phyloP scores from a whole-genome alignment of 108 stramenopile species.

The Schizochytrium sp. region DNA sequence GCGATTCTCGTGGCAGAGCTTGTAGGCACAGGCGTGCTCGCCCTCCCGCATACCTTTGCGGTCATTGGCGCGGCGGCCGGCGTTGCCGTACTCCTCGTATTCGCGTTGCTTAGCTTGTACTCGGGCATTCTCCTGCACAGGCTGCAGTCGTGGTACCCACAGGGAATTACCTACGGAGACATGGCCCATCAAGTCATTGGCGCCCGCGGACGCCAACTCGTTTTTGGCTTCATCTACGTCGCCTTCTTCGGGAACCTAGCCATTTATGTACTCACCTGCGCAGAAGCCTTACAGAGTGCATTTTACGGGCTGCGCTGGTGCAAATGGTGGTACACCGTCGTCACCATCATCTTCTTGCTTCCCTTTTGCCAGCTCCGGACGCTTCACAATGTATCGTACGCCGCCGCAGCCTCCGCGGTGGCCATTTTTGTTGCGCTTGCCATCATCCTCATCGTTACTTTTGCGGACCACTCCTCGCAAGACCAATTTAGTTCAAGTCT shows the following conservation, averaged over 20 bases:
- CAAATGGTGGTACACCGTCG: not conserved
- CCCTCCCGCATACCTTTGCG: slow-evolving; percentile 4
- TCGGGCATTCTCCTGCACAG: not conserved
- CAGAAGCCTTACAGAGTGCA: not conserved
- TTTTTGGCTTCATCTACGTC: not conserved
- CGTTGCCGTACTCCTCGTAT: not conserved
- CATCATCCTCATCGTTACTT: not conserved
- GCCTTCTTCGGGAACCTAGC: slow-evolving; percentile 1
- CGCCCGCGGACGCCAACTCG: not conserved
- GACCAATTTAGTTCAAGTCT: not conserved
- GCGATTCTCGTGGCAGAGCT: not conserved
- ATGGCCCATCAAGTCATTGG: not conserved
- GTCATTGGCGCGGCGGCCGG: not conserved
- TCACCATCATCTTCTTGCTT: not conserved
- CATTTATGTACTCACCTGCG: slow-evolving; percentile 6
- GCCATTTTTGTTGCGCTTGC: not conserved
- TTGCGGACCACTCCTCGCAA: not conserved
- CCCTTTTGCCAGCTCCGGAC: slow-evolving; percentile 16
- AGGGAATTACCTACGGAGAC: slow-evolving; percentile 7
- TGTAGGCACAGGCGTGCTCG: not conserved
- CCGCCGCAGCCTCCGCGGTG: not conserved
- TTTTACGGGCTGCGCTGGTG: not conserved
- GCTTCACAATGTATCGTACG: not conserved
- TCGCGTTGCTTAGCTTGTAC: not conserved
- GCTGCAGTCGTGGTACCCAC: not conserved